phyloP scores from a whole-genome alignment of 1,284 basidiomycete genomes.

The Pyrrhoderma noxium region DNA sequence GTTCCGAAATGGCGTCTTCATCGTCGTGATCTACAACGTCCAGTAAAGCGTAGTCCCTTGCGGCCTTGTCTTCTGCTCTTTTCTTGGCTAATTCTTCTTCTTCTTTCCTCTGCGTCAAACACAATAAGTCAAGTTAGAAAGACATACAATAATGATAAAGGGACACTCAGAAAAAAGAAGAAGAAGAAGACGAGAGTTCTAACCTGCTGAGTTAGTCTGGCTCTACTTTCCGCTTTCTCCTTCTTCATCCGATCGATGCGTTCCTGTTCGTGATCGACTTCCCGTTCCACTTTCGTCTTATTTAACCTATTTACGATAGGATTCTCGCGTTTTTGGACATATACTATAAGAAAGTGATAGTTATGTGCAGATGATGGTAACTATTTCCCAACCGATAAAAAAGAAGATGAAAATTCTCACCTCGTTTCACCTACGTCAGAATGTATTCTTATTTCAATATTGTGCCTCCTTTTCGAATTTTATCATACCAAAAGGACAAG shows the following conservation, averaged over 20 bases:
- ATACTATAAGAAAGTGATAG: conserved; percentile 50
- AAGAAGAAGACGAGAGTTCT: no score
- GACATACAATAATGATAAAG: neutral
- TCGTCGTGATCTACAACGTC: conserved; percentile 39
- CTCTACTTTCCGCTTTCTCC: conserved; percentile 64
- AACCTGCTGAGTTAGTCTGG: conserved; percentile 58
- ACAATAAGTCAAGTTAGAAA: neutral
- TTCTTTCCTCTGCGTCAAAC: conserved; percentile 53
- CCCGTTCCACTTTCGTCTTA: conserved; percentile 83
- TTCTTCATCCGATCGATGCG: conserved; percentile 73
- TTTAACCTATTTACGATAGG: conserved; percentile 88
- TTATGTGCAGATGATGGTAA: neutral
- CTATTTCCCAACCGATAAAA: no score
- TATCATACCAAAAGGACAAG: neutral
- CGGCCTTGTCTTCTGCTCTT: conserved; percentile 70
- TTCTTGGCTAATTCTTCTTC: conserved; percentile 59
- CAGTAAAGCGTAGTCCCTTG: conserved; percentile 67
- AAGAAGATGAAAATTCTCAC: conserved; percentile 33
- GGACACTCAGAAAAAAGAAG: neutral
- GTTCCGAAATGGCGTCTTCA: conserved; percentile 45
- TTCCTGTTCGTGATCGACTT: conserved; percentile 90
- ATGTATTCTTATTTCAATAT: no score
- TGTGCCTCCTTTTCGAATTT: no score
- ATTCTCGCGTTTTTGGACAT: conserved; percentile 81
- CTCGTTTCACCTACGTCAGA: conserved; percentile 73